Percentiles rank a stretch among this genome's conserved stretches.
phyloP scores from a whole-genome alignment of 768 basidiomycete genomes.

The Boletus subparvulus region DNA sequence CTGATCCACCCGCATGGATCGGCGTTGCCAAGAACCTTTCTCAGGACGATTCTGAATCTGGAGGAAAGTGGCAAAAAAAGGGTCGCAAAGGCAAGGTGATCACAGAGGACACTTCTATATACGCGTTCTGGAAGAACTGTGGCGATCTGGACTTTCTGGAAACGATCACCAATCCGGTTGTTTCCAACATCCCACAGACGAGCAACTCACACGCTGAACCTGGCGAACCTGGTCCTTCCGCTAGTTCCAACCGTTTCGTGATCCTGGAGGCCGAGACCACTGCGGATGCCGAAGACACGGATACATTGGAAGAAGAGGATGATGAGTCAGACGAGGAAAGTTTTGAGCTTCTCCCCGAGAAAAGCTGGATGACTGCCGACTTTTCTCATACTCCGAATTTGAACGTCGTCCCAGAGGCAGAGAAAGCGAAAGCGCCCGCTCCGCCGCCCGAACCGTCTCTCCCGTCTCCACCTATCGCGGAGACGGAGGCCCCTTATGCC shows the following conservation, averaged over 20 bases:
- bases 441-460: neutral
- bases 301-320: neutral
- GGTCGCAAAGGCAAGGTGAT: conserved; percentile 26
- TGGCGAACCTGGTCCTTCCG: conserved; percentile 1
- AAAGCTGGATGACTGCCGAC: conserved; percentile 29
- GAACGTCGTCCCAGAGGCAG: neutral
- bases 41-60: conserved; percentile 15
- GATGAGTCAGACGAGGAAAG: conserved; percentile 11
- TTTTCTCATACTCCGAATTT: neutral
- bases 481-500: neutral
- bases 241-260: conserved; percentile 19
- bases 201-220: neutral
- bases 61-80: conserved; percentile 36
- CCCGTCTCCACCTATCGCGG: neutral
- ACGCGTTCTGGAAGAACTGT: conserved; percentile 52
- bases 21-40: conserved; percentile 17
- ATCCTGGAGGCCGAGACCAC: conserved; percentile 2
- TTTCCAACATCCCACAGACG: neutral
- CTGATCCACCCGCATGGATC: conserved; percentile 51
- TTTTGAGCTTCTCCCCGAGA: conserved; percentile 19
- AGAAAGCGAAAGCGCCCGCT: neutral
- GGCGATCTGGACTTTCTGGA: conserved; percentile 50
- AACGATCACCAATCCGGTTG: neutral
- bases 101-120: conserved; percentile 33
- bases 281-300: neutral